Base-by-base conservation (phyloP, 768 basidiomycete genomes). In the Hypholoma sublateritium region DNA sequence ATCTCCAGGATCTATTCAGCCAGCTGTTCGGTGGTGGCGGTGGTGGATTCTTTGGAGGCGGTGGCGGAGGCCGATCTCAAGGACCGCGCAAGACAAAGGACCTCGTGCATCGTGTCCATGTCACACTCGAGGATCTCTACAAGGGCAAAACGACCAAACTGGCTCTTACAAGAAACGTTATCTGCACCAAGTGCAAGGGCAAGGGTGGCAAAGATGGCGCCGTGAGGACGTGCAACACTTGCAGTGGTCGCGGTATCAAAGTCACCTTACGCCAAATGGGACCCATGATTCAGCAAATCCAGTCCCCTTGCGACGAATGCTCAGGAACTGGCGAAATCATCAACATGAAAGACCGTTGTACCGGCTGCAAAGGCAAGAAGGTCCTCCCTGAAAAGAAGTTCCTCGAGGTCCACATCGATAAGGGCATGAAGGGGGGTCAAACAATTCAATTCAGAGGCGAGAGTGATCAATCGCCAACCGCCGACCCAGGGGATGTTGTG, bases 241-340 rank as follows among this genome's bases (percentile, higher is more conserved):
- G 97, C 77, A 81, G 77, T 66, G 97, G 97, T 55, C 92, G 93
- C 62, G 97, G 97, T 66, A 76, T 95, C 78, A 91, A 88, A 70
- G 74, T 98, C 68, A 93, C 89, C 50, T 77, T 98, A 59, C 91
- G 97, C 59, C 97, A 98, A 72, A 91, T 99, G 86, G 97, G 97
- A 24, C 97, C 97, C 4, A 99, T 99, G 97, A 93, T 99, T 65
- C 97, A 99, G 74, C 96, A 99, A 75, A 92, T 98, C 64, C 97
- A 98, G 71, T 91, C 93, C 53, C 81, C 86, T 44, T 99, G 97
- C 77, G 86, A 89, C 69, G 97, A 98, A 14, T 99, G 97, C 72
- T 83, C 80, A 50, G 97, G 93, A 14, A 83, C 86, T n/a, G 97
- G 97, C 62, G 96, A 99, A 74, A 80, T 95, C 65, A 97, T 99